Conservation (phyloP, 2,329 filamentous ascomycete species). For the Cladosporium sp. region DNA sequence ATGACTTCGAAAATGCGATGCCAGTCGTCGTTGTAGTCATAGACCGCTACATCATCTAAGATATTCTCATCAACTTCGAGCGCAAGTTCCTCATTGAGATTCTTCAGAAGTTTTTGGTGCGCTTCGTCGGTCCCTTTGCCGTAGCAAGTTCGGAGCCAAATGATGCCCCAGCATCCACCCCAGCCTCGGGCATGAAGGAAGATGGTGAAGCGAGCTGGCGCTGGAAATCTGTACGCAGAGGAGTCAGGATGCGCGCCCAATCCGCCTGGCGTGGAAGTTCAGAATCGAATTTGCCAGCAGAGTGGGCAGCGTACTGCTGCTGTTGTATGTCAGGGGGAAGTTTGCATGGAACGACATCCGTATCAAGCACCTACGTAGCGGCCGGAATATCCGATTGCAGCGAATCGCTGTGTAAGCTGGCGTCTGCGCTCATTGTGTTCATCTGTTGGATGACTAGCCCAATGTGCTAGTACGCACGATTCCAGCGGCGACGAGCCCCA, state of each 20-base stretch:
- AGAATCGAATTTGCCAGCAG: not conserved
- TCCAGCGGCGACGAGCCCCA: not conserved
- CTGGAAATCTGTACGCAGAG: not conserved
- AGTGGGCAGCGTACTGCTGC: not conserved
- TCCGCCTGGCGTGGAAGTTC: not conserved
- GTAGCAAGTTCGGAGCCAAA: constrained; percentile 10
- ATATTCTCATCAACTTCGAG: constrained; percentile 6
- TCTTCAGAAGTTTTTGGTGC: not conserved
- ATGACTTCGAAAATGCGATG: constrained; percentile 1
- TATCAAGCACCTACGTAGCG: not conserved
- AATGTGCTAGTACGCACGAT: not conserved
- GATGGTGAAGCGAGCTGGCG: not conserved
- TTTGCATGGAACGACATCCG: not conserved
- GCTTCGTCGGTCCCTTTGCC: not conserved
- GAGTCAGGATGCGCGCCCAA: not conserved
- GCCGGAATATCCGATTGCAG: not conserved
- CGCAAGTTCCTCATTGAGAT: not conserved
- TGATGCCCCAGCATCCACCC: not conserved
- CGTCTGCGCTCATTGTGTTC: not conserved
- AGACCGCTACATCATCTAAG: not conserved
- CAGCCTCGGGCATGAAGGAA: not conserved
- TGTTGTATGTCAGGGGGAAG: not conserved
- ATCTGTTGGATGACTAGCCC: not conserved
- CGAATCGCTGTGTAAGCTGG: not conserved
- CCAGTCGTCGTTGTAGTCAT: constrained; percentile 2